These are phyloP conservation scores for Pezicula rhizophila DNA, from an alignment of 2,329 filamentous ascomycete species.

Conservation along the genomic window DNA sequence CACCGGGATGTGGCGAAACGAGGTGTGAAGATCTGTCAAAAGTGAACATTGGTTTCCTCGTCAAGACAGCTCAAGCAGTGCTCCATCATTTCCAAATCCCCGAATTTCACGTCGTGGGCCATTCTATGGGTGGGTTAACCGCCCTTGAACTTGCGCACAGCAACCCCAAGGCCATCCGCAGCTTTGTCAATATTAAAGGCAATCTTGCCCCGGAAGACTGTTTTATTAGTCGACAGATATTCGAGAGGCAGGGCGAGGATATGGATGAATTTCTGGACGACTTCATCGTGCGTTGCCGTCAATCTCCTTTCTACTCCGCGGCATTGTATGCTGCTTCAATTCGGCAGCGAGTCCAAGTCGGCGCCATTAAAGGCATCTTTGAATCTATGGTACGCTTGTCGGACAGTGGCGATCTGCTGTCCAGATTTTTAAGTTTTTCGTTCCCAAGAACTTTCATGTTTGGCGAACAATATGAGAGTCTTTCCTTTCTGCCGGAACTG, in stretches of 20 bases:
- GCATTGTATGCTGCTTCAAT: not conserved
- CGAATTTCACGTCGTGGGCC: slow-evolving; percentile 21
- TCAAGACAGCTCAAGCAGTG: slow-evolving; percentile 4
- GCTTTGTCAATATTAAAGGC: slow-evolving; percentile 24
- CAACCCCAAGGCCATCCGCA: slow-evolving; percentile 6
- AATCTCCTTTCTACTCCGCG: not conserved
- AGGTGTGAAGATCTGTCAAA: slow-evolving; percentile 10
- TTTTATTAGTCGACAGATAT: slow-evolving; percentile 21
- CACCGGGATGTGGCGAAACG: slow-evolving; percentile 20
- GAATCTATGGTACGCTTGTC: slow-evolving; percentile 21
- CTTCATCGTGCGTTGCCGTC: not conserved
- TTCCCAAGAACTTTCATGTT: slow-evolving; percentile 13
- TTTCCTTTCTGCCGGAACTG: not conserved
- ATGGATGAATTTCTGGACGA: slow-evolving; percentile 1
- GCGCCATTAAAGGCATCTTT: slow-evolving; percentile 17
- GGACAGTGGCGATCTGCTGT: slow-evolving; percentile 14
- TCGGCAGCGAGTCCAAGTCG: slow-evolving; percentile 7
- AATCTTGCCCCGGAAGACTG: slow-evolving; percentile 24
- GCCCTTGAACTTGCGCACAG: slow-evolving; percentile 15
- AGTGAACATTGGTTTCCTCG: slow-evolving; percentile 15
- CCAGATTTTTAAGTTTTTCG: slow-evolving; percentile 8
- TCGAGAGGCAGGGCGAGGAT: slow-evolving; percentile 2
- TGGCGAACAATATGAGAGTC: not conserved
- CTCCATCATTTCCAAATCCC: slow-evolving; percentile 9
- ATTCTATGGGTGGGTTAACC: slow-evolving; percentile 24